Evolutionary conservation across 2,329 filamentous ascomycete species (phyloP).

Genomic region (Alternaria dauci): DNA sequence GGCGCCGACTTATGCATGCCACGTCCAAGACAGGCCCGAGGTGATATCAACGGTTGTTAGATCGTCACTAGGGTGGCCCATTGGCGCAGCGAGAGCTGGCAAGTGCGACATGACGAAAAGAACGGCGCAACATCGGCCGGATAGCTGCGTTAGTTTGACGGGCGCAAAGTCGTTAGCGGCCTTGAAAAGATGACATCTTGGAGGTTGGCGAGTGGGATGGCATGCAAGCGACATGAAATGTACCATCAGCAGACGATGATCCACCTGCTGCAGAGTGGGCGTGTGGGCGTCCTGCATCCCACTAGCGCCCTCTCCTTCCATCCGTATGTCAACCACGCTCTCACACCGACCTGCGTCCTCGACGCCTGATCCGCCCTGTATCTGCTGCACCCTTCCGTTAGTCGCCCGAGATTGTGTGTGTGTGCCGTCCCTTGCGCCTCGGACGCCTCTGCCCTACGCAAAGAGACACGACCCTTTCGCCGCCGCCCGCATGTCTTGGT

Average conservation of each 20-base stretch:
- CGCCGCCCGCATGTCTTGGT: conserved; percentile 29
- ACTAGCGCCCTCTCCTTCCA: conserved; percentile 13
- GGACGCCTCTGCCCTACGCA: conserved; percentile 5
- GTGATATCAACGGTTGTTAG: conserved; percentile 3
- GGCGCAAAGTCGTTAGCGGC: neutral
- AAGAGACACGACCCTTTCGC: conserved; percentile 19
- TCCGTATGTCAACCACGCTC: conserved; percentile 9
- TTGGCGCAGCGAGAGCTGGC: neutral
- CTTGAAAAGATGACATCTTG: conserved; percentile 4
- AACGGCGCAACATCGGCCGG: conserved; percentile 17
- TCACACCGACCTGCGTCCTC: conserved; percentile 14
- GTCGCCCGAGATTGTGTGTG: conserved; percentile 13
- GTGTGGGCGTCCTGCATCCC: neutral
- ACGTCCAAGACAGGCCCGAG: neutral
- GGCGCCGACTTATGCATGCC: conserved; percentile 5
- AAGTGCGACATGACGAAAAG: conserved; percentile 14
- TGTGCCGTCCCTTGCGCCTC: conserved; percentile 11
- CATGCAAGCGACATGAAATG: neutral
- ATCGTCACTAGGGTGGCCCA: conserved; percentile 1
- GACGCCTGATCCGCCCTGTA: conserved; percentile 17
- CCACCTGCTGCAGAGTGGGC: conserved; percentile 3
- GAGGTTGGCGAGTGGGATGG: conserved; percentile 4
- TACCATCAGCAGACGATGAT: conserved; percentile 15
- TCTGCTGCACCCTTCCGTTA: conserved; percentile 11
- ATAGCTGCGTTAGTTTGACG: conserved; percentile 4